Conservation (phyloP, 2,329 filamentous ascomycete genomes). For the Xylaria polymorpha region DNA sequence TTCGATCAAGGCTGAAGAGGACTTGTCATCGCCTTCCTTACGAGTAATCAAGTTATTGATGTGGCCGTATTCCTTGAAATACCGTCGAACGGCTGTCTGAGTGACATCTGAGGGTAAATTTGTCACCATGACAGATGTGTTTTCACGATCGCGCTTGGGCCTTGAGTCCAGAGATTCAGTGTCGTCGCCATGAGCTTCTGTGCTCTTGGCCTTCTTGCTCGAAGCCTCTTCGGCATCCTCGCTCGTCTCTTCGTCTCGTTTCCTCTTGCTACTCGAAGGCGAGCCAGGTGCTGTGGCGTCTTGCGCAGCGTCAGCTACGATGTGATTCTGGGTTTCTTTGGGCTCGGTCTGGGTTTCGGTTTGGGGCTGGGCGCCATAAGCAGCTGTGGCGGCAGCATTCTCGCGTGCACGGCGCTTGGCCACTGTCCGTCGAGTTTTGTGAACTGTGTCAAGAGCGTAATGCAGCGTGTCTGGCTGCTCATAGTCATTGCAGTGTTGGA, state of each 20-base stretch:
- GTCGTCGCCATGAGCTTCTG: slow-evolving; percentile 50
- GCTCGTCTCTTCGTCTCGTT: slow-evolving; percentile 73
- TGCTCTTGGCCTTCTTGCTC: slow-evolving; percentile 74
- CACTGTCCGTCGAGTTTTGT: slow-evolving; percentile 74
- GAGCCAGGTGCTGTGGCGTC: slow-evolving; percentile 49
- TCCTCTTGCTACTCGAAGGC: slow-evolving; percentile 72
- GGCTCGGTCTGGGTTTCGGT: slow-evolving; percentile 46
- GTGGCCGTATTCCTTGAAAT: slow-evolving; percentile 90
- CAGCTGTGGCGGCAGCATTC: slow-evolving; percentile 68
- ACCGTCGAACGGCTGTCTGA: slow-evolving; percentile 81
- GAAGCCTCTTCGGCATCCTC: slow-evolving; percentile 63
- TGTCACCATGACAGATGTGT: slow-evolving; percentile 84
- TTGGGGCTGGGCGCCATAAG: slow-evolving; percentile 55
- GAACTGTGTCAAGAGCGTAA: slow-evolving; percentile 76
- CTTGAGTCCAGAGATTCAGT: slow-evolving; percentile 52
- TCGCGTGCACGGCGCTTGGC: slow-evolving; percentile 74
- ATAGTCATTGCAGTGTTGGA: slow-evolving; percentile 88
- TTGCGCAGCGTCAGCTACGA: slow-evolving; percentile 47
- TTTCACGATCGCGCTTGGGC: slow-evolving; percentile 86
- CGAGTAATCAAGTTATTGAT: slow-evolving; percentile 81
- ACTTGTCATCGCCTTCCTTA: slow-evolving; percentile 68
- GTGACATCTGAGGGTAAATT: slow-evolving; percentile 78
- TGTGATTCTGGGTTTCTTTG: slow-evolving; percentile 52
- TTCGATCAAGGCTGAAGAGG: slow-evolving; percentile 81
- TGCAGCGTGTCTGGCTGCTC: slow-evolving; percentile 82